Evolutionary conservation across 768 basidiomycete species (phyloP).

Genomic region (Gelatoporia subvermispora): DNA sequence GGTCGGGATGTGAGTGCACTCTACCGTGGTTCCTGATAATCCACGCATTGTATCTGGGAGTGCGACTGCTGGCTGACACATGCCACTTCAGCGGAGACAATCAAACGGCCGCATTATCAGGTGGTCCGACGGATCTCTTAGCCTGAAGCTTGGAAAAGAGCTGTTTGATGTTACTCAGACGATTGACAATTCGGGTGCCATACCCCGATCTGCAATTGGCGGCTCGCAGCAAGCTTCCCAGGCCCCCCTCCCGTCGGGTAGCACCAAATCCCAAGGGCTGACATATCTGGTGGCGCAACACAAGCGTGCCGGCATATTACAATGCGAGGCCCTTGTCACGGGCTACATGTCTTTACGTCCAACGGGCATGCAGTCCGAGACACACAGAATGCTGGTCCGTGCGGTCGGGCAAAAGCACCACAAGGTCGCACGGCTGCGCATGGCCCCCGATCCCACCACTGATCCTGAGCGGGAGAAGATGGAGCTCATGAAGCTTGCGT

Average conservation of each 20-base stretch:
- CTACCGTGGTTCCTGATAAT: not conserved
- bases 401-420: slow-evolving; percentile 83
- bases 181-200: slow-evolving; percentile 69
- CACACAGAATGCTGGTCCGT: slow-evolving; percentile 83
- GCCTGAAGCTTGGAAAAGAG: slow-evolving; percentile 89
- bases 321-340: slow-evolving; percentile 77
- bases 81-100: slow-evolving; percentile 58
- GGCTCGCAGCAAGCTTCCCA: slow-evolving; percentile 29
- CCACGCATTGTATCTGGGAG: not conserved
- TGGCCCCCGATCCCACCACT: slow-evolving; percentile 72
- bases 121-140: slow-evolving; percentile 94
- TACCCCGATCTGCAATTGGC: slow-evolving; percentile 55
- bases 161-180: slow-evolving; percentile 85
- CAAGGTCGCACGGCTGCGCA: slow-evolving; percentile 72
- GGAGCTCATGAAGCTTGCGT: slow-evolving; percentile 60
- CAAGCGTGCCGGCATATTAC: slow-evolving; percentile 80
- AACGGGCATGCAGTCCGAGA: slow-evolving; percentile 86
- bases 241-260: slow-evolving; percentile 18
- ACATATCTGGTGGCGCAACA: slow-evolving; percentile 90
- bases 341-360: slow-evolving; percentile 83
- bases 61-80: not conserved
- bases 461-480: slow-evolving; percentile 73
- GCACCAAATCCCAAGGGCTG: slow-evolving; percentile 60
- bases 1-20: slow-evolving; percentile 68
- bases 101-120: slow-evolving; percentile 88